Evolutionary conservation across 805 yeast species (phyloP), one percentile per base, ranked within the genome.

Genomic region (Suhomyces kilbournensis): DNA sequence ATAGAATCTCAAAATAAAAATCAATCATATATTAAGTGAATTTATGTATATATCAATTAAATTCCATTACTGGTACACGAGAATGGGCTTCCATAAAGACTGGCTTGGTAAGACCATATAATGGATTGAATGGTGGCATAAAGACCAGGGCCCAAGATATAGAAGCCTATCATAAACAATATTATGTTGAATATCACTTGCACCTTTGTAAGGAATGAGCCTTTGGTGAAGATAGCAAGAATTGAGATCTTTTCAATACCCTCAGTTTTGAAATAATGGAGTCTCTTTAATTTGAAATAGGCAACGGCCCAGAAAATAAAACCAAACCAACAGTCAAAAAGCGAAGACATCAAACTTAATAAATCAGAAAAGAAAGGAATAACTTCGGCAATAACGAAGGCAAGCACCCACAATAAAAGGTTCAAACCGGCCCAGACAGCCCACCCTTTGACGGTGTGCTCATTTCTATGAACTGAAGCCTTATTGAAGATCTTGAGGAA

Each of bases 241-340:
- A 60, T 54, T 28, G 60, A 65, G 19, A 66, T 61, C 5, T 65
- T 66, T 14, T 25, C 28, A 64, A 44, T 51, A 5, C 53, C 53
- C 10, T 62, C 63, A 17, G 34, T 42, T n/a, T 65, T 66, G 6
- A 17, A 15, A 47, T 60, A 56, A 34, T 55, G 46, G 19, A 58
- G 53, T 48, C 68, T 66, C 55, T 71, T 72, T 56, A 81, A 66
- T 58, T 76, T 73, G 61, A 79, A 74, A 63, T 64, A 82, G 0
- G 86, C 86, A 28, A 80, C 76, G 14, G 84, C 80, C 86, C 86
- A 82, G 58, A 82, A 82, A 6, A 82, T 80, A 58, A 81, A 82
- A 0, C 86, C 86, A 57, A 82, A 83, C 84, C 85, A 83, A 62
- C 86, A 81, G 63, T 82, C 86, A 59, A 82, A 82, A 48, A 83